Conservation (phyloP, 225 moss, liverwort and hornwort species). For the Bryoerythrophyllum caledonicum region DNA sequence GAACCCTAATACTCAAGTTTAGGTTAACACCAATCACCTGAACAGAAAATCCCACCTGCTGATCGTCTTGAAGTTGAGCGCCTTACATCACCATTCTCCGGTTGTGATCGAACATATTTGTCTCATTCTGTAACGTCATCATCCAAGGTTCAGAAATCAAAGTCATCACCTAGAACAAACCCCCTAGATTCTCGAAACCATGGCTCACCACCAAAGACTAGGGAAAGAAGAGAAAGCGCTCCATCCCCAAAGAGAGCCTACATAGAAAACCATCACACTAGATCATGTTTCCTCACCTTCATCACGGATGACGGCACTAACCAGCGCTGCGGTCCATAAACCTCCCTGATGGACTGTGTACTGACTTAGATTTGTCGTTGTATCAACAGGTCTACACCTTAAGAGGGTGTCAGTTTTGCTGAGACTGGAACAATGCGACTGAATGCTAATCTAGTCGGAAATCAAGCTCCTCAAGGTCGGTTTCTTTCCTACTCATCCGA, state of each 20-base stretch:
- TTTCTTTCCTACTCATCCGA: not conserved
- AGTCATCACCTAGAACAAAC: not conserved
- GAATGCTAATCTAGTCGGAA: not conserved
- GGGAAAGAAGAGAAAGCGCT: not conserved
- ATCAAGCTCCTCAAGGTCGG: not conserved
- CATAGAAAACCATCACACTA: not conserved
- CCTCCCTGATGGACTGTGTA: too few species aligned
- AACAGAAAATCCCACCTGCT: not conserved
- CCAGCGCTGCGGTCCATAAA: not conserved
- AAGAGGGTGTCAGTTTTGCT: too few species aligned
- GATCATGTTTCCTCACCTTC: conserved; percentile 5
- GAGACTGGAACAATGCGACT: not conserved
- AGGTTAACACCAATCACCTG: not conserved
- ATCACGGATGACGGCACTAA: not conserved
- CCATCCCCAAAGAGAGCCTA: not conserved
- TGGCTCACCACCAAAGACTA: not conserved
- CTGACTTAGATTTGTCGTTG: too few species aligned
- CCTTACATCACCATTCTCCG: not conserved
- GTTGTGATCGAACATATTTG: not conserved
- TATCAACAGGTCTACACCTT: too few species aligned
- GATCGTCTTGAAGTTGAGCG: not conserved
- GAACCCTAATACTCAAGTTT: not conserved
- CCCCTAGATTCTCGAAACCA: not conserved
- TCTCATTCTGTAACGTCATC: not conserved
- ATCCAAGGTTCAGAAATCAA: not conserved